Evolutionary conservation across 495 filamentous ascomycete species (phyloP).

Genomic region (Tuber microsphaerosporum): DNA sequence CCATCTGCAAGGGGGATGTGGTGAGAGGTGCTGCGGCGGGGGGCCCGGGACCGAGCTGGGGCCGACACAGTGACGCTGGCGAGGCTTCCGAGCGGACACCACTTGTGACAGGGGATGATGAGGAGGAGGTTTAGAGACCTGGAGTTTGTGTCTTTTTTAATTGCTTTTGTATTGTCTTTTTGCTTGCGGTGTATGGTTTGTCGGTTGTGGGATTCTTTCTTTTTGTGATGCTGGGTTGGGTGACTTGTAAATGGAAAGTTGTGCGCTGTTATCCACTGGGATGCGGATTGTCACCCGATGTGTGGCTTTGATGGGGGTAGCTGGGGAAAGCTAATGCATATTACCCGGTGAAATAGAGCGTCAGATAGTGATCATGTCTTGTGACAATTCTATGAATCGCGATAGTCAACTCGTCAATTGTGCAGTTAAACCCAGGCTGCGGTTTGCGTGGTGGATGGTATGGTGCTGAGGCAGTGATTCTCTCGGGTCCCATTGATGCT

Average conservation of each 20-base stretch:
- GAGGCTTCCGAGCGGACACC: conserved; percentile 35
- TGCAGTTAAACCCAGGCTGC: neutral
- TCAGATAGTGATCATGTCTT: neutral
- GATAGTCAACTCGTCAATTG: neutral
- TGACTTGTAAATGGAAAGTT: conserved; percentile 1
- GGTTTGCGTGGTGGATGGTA: neutral
- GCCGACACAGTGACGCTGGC: conserved; percentile 41
- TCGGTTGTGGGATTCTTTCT: neutral
- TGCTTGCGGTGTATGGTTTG: conserved; percentile 2
- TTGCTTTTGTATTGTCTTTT: neutral
- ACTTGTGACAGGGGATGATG: conserved; percentile 26
- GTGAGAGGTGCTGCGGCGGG: conserved; percentile 47
- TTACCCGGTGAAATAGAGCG: neutral
- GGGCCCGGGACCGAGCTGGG: conserved; percentile 18
- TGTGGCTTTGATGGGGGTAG: neutral
- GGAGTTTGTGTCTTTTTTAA: neutral
- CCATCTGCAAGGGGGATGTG: conserved; percentile 96
- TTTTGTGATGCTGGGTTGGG: neutral
- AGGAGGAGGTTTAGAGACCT: conserved; percentile 17
- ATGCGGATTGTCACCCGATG: neutral
- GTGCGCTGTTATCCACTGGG: neutral
- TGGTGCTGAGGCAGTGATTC: neutral
- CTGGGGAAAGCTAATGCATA: neutral
- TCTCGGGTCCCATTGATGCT: neutral
- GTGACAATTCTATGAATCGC: neutral